A percentile compares a stretch with the other conserved stretches of the same genome.
Evolutionary conservation across 805 yeast species (phyloP).

Genomic region (Saturnispora saitoi): DNA sequence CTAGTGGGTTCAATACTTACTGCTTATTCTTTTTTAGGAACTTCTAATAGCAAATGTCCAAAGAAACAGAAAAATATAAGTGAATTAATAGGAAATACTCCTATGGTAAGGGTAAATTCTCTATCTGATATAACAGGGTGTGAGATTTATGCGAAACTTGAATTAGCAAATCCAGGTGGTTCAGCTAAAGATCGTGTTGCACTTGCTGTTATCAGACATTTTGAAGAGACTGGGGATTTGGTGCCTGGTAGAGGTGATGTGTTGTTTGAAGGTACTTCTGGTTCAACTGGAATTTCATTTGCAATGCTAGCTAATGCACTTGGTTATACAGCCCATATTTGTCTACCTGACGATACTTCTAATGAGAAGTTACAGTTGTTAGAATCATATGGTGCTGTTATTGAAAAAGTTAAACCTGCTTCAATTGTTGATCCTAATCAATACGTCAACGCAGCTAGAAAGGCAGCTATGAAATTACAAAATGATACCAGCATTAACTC

Average conservation of each 20-base stretch:
- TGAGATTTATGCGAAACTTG: slow-evolving; percentile 79
- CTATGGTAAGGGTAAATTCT: slow-evolving; percentile 65
- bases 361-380: slow-evolving; percentile 70
- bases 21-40: neutral
- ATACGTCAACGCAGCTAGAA: slow-evolving; percentile 81
- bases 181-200: slow-evolving; percentile 96
- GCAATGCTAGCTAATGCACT: slow-evolving; percentile 83
- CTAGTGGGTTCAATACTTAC: slow-evolving; percentile 8
- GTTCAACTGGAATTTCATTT: slow-evolving; percentile 92
- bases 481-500: slow-evolving; percentile 29
- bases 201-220: slow-evolving; percentile 63
- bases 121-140: slow-evolving; percentile 69
- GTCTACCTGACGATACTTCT: slow-evolving; percentile 89
- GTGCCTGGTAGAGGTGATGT: slow-evolving; percentile 56
- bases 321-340: slow-evolving; percentile 89
- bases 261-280: slow-evolving; percentile 92
- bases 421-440: slow-evolving; percentile 90
- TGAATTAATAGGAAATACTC: slow-evolving; percentile 86
- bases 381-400: slow-evolving; percentile 66
- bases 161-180: slow-evolving; percentile 85
- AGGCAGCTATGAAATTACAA: slow-evolving; percentile 48
- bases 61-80: slow-evolving; percentile 16
- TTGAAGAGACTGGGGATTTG: slow-evolving; percentile 52
- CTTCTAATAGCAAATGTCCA: slow-evolving; percentile 7
- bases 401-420: slow-evolving; percentile 88